These are phyloP conservation scores for Crithidia fasciculata DNA, from an alignment of 208 protist genomes.

Conservation along the genomic window DNA sequence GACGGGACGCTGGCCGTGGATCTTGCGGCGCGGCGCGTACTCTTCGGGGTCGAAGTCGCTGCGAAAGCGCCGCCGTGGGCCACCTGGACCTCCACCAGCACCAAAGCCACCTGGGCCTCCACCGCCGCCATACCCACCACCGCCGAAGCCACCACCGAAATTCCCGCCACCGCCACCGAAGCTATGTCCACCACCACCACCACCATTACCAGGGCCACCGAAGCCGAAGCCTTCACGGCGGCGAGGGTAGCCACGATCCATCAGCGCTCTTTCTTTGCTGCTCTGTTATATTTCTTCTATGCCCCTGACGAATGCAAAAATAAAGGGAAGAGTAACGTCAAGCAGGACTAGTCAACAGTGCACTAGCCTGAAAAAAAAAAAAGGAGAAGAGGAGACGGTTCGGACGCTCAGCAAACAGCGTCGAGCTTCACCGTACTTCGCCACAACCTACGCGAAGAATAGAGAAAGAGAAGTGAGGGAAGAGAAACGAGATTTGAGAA, in stretches of 20 bases:
- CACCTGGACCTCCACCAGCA: slow-evolving; percentile 16
- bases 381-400: too few relatives aligned
- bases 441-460: too few relatives aligned
- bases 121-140: slow-evolving; percentile 6
- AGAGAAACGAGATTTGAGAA: too few relatives aligned
- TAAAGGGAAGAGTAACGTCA: too few relatives aligned
- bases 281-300: background rate
- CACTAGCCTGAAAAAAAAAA: too few relatives aligned
- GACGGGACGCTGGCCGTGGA: slow-evolving; percentile 77
- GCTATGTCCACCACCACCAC: background rate
- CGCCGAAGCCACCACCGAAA: background rate
- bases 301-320: background rate
- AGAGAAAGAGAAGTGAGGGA: too few relatives aligned
- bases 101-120: slow-evolving; percentile 10
- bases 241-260: slow-evolving; percentile 22
- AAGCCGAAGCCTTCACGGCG: slow-evolving; percentile 19
- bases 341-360: too few relatives aligned
- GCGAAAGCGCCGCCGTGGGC: slow-evolving; percentile 44
- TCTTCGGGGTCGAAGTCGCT: slow-evolving; percentile 78
- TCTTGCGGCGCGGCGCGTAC: slow-evolving; percentile 80
- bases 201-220: slow-evolving; percentile 1
- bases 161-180: slow-evolving; percentile 6
- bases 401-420: too few relatives aligned
- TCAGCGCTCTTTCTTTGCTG: background rate
- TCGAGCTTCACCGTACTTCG: too few relatives aligned